A percentile compares a stretch with the other conserved stretches of the same genome.
These are phyloP conservation scores for Knufia fluminis DNA, from an alignment of 2,329 filamentous ascomycete genomes.

Conservation along the genomic window DNA sequence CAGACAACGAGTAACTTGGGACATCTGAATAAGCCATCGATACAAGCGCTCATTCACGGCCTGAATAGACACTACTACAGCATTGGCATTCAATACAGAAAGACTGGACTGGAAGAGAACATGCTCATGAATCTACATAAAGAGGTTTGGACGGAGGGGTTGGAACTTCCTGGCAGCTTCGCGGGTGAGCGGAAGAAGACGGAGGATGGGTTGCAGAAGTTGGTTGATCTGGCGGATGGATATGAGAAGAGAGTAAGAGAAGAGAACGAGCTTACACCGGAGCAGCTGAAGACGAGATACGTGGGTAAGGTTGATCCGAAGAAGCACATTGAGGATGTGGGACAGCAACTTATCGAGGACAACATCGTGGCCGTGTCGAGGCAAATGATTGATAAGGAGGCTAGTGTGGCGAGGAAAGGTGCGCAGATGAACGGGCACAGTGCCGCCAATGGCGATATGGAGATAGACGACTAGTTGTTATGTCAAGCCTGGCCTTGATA, in stretches of 20 bases:
- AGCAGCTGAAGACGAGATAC: slow-evolving; percentile 96
- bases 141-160: slow-evolving; percentile 95
- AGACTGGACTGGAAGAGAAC: slow-evolving; percentile 95
- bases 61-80: slow-evolving; percentile 99
- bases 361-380: slow-evolving; percentile 97
- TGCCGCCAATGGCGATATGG: slow-evolving; percentile 52
- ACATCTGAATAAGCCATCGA: slow-evolving; percentile 98
- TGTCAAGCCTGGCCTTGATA: not conserved
- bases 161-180: slow-evolving; percentile 98
- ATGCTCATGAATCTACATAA: slow-evolving; percentile 99
- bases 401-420: slow-evolving; percentile 73
- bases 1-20: slow-evolving; percentile 97
- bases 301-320: slow-evolving; percentile 98
- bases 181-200: slow-evolving; percentile 73
- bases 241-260: slow-evolving; percentile 99
- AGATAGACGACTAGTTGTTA: slow-evolving; percentile 51
- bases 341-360: slow-evolving; percentile 94
- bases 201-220: slow-evolving; percentile 75
- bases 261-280: slow-evolving; percentile 92
- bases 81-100: slow-evolving; percentile 95
- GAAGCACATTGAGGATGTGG: slow-evolving; percentile 96
- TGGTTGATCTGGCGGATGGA: slow-evolving; percentile 83
- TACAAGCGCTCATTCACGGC: slow-evolving; percentile 95
- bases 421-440: slow-evolving; percentile 33
- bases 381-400: slow-evolving; percentile 99